These are phyloP conservation scores for Pythium guiyangense DNA, from an alignment of 352 stramenopile genomes.

Conservation along the genomic window DNA sequence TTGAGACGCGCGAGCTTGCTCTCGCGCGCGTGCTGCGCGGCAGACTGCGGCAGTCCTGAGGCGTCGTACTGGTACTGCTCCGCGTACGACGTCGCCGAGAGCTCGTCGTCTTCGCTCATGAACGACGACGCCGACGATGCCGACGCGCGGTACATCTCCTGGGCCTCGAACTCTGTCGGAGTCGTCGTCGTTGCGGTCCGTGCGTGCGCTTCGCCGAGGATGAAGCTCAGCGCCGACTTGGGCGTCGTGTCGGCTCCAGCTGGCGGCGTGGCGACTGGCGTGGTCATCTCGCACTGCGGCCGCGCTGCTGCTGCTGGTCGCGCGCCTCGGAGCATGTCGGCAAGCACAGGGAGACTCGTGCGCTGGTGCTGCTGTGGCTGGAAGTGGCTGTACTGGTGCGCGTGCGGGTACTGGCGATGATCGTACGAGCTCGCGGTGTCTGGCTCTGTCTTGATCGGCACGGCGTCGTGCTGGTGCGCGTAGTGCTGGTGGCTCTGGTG, in stretches of 20 bases:
- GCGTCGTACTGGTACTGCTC: background rate
- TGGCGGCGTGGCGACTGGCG: background rate
- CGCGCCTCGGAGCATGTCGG: slow-evolving; percentile 2
- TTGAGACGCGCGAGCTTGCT: background rate
- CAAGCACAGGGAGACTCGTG: slow-evolving; percentile 4
- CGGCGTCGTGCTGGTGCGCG: background rate
- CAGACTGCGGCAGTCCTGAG: background rate
- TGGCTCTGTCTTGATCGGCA: slow-evolving; percentile 1
- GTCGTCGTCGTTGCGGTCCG: background rate
- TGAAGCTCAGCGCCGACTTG: slow-evolving; percentile 11
- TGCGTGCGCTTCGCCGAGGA: slow-evolving; percentile 1
- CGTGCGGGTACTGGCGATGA: background rate
- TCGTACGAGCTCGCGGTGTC: slow-evolving; percentile 3
- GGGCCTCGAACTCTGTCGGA: background rate
- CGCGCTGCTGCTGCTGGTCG: background rate
- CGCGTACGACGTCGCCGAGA: background rate
- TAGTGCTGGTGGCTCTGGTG: background rate
- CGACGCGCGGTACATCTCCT: slow-evolving; percentile 3
- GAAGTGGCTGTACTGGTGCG: background rate
- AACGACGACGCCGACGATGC: slow-evolving; percentile 4
- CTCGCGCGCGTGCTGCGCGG: background rate
- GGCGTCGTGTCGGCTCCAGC: background rate
- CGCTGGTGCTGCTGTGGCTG: background rate
- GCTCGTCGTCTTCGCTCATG: slow-evolving; percentile 10
- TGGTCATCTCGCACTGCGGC: background rate